Evolutionary conservation across 306 rosid species (phyloP).

Genomic region (Fagus sylvatica): DNA sequence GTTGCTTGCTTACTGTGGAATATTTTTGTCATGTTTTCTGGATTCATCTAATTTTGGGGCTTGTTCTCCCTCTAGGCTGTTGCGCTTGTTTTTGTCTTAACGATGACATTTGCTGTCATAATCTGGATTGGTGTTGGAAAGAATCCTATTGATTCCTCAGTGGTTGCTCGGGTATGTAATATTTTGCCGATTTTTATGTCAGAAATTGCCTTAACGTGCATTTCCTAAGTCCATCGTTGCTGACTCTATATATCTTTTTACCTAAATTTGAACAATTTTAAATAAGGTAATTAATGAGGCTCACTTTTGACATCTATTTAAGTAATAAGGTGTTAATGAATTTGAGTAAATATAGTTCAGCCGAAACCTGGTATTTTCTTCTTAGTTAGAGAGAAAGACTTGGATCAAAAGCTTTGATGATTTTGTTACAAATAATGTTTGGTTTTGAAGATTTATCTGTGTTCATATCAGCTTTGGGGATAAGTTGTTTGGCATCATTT

Average conservation of each 20-base stretch:
- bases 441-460: not conserved
- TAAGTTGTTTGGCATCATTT: not conserved
- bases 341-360: not conserved
- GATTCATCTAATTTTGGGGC: slow-evolving; percentile 24
- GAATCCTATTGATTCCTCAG: slow-evolving; percentile 54
- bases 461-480: not conserved
- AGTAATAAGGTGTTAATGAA: slow-evolving; percentile 8
- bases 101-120: slow-evolving; percentile 48
- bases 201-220: not conserved
- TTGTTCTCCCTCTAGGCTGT: slow-evolving; percentile 52
- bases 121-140: slow-evolving; percentile 57
- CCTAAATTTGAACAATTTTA: not conserved
- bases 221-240: not conserved
- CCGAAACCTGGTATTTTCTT: not conserved
- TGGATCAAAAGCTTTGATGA: not conserved
- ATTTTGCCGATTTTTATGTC: slow-evolving; percentile 3
- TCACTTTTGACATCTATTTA: not conserved
- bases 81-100: slow-evolving; percentile 40
- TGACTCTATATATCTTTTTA: not conserved
- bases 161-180: slow-evolving; percentile 54
- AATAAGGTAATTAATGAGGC: not conserved
- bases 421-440: not conserved
- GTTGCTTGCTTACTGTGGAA: not conserved
- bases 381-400: not conserved
- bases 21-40: not conserved